Conservation (phyloP, 116 monocot species). For the Dioscorea cayenensis region DNA sequence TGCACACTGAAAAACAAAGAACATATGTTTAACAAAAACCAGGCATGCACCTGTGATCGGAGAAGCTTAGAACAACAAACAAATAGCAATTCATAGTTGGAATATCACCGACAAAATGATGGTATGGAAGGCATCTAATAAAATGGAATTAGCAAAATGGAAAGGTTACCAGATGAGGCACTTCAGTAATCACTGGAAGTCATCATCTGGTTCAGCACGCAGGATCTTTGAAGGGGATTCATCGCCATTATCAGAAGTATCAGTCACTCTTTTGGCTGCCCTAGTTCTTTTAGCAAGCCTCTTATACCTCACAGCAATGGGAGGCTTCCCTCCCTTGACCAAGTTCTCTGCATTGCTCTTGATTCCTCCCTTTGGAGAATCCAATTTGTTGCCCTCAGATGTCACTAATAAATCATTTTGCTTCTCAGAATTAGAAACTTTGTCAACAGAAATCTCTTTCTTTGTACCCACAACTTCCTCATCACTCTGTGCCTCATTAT, state of each 20-base stretch:
- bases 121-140: no score
- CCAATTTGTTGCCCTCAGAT: not conserved
- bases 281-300: not conserved
- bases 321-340: not conserved
- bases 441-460: not conserved
- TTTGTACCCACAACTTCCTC: not conserved
- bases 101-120: no score
- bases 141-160: no score
- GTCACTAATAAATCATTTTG: not conserved
- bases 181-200: constrained; percentile 3
- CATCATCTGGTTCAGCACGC: not conserved
- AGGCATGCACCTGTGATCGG: no score
- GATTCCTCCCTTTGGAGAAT: not conserved
- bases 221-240: not conserved
- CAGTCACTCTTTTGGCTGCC: not conserved
- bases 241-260: not conserved
- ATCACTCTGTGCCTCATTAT: not conserved
- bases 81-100: no score
- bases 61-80: no score
- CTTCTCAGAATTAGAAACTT: not conserved
- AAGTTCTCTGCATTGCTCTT: not conserved
- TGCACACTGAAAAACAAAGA: no score
- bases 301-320: not conserved
- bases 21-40: no score
- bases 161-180: no score